Base-by-base conservation (phyloP, 2,329 filamentous ascomycete species). In the Cercospora beticola region DNA sequence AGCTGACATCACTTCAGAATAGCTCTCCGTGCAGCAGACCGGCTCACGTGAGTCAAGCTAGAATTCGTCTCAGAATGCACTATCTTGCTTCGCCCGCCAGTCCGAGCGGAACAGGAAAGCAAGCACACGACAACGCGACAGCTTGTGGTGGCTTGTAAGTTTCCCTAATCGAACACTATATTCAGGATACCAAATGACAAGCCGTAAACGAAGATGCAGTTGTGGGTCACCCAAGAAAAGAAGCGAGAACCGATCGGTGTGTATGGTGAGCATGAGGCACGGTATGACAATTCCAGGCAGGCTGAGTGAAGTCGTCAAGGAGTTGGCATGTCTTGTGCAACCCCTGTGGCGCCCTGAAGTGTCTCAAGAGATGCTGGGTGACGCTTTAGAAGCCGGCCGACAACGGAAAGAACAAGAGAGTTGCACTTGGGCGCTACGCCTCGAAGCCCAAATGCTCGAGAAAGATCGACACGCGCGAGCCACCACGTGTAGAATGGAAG, bases 111-210 rank as follows among this genome's bases (percentile, higher is more conserved):
- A 59, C 67, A 63, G 63, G 68, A 68, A 70, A 56, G 72, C 72
- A 72, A 65, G 70, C 73, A 72, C 68, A 81, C 79, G 76, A 81
- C 8, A 79, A 72, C 68, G 81, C 79, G 76, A 81, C 8, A 79
- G 66, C 68, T 62, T 62, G 68, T 66, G 63, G 68, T 70, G 68
- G 66, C 66, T 66, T 70, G 60, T 70, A 46, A n/a, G 18, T 40
- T 58, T 65, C 26, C 16, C 7, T 49, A 36, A 10, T 59, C 52
- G 9, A 9, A 46, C 23, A 59, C 31, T 46, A 43, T 46, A n/a
- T 40, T 62, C 60, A 28, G 60, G 9, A 33, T 21, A 33, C 18
- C 36, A 10, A 36, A 30, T 46, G 26, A 62, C 14, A 46, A 43
- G 49, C 28, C 12, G 31, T 49, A 9, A 14, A 28, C 16, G 28